These are phyloP conservation scores for Anacardium occidentale DNA, from an alignment of 345 rosid genomes.

Conservation along the genomic window DNA sequence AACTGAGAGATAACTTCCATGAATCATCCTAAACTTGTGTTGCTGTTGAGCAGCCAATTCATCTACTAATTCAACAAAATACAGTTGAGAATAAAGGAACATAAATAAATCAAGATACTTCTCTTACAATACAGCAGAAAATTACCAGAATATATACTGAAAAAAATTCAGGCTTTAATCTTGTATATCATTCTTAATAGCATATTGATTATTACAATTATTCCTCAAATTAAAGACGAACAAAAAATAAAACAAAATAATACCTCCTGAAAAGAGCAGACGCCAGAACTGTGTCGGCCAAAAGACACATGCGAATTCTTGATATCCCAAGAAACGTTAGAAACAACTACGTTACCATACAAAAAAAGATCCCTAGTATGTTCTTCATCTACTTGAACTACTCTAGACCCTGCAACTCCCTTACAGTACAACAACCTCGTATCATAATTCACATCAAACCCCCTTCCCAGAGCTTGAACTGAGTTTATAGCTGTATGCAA, in stretches of 20 bases:
- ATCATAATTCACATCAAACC: conserved; percentile 70
- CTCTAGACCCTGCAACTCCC: conserved; percentile 51
- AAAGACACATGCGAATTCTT: conserved; percentile 28
- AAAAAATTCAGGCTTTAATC: not conserved
- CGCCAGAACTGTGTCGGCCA: conserved; percentile 54
- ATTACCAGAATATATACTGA: not conserved
- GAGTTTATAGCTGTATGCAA: conserved; percentile 58
- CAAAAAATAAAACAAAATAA: not conserved
- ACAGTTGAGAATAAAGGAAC: not conserved
- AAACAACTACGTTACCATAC: conserved; percentile 37
- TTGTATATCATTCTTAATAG: not conserved
- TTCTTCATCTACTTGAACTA: conserved; percentile 60
- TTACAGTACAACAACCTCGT: conserved; percentile 73
- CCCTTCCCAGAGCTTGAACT: conserved; percentile 67
- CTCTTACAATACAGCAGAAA: not conserved
- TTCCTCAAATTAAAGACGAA: not conserved
- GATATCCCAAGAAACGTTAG: conserved; percentile 59
- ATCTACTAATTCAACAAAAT: conserved; percentile 8
- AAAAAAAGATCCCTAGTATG: conserved; percentile 46
- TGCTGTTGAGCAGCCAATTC: not conserved
- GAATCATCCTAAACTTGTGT: not conserved
- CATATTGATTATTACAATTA: too few species aligned
- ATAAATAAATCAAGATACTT: not conserved
- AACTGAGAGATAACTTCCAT: not conserved
- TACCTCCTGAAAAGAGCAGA: conserved; percentile 53